A percentile compares a stretch with the other conserved stretches of the same genome.
Evolutionary conservation across 1,284 basidiomycete genomes (phyloP).

Genomic region (Inonotus hispidus): DNA sequence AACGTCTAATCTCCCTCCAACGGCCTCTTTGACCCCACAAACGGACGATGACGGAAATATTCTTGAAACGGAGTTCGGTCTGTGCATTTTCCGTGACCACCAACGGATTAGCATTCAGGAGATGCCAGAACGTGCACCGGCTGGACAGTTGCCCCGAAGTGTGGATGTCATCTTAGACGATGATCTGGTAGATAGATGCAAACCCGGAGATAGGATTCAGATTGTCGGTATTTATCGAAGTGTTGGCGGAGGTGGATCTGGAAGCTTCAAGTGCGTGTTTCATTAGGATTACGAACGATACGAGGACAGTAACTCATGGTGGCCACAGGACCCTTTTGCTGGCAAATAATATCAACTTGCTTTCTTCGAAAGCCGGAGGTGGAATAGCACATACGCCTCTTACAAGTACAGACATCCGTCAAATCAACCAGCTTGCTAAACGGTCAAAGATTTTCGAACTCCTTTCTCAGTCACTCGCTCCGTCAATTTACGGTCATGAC

Average conservation of each 20-base stretch:
- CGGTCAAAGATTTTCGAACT: conserved; percentile 82
- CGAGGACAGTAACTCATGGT: conserved; percentile 7
- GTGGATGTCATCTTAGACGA: conserved; percentile 96
- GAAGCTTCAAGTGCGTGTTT: conserved; percentile 84
- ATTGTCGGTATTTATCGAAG: conserved; percentile 94
- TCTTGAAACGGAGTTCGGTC: conserved; percentile 90
- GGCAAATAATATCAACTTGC: conserved; percentile 94
- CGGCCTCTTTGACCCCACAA: conserved; percentile 87
- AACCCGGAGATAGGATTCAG: conserved; percentile 97
- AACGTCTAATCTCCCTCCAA: conserved; percentile 81
- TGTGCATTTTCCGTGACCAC: conserved; percentile 92
- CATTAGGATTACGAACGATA: not conserved
- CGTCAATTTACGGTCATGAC: conserved; percentile 96
- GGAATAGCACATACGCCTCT: conserved; percentile 92
- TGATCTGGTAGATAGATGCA: conserved; percentile 95
- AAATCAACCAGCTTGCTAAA: conserved; percentile 93
- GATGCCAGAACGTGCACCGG: conserved; percentile 98
- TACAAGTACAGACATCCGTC: conserved; percentile 93
- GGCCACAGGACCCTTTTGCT: conserved; percentile 79
- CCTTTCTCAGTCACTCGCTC: conserved; percentile 92
- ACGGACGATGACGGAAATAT: conserved; percentile 86
- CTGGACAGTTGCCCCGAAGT: conserved; percentile 93
- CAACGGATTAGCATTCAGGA: conserved; percentile 98
- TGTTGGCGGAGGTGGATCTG: conserved; percentile 84
- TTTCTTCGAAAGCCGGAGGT: conserved; percentile 94